Percentiles rank a stretch among this genome's conserved stretches.
Conservation (phyloP, 179 eudicot genomes). For the Silene coronaria region DNA sequence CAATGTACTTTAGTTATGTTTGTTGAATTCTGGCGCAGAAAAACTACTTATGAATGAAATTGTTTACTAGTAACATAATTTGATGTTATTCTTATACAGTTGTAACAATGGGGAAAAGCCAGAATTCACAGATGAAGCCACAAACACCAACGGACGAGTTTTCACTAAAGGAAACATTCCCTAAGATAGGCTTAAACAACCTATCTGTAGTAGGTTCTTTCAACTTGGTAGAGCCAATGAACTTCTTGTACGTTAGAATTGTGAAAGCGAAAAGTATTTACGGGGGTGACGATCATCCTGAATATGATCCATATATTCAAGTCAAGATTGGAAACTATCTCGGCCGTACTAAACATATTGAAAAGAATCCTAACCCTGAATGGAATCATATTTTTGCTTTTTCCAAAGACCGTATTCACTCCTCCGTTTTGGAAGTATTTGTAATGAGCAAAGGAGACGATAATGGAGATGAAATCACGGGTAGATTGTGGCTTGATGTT, state of each 20-base stretch:
- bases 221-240: constrained; percentile 61
- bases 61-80: background rate
- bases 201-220: constrained; percentile 33
- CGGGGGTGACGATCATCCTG: constrained; percentile 14
- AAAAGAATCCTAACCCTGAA: constrained; percentile 34
- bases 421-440: constrained; percentile 33
- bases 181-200: constrained; percentile 37
- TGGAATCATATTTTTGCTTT: constrained; percentile 62
- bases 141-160: constrained; percentile 30
- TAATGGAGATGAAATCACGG: constrained; percentile 32
- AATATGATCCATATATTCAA: constrained; percentile 43
- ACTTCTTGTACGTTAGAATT: constrained; percentile 46
- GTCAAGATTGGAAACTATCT: constrained; percentile 44
- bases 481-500: constrained; percentile 37
- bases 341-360: constrained; percentile 30
- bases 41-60: too few species aligned
- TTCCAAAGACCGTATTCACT: constrained; percentile 44
- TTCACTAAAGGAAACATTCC: constrained; percentile 37
- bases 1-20: too few species aligned
- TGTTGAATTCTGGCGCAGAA: too few species aligned
- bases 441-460: constrained; percentile 29
- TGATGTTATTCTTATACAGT: background rate
- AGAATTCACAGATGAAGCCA: background rate
- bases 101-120: background rate
- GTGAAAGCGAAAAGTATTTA: constrained; percentile 43